phyloP scores from a whole-genome alignment of 2,329 filamentous ascomycete genomes.

The Xylaria digitata region DNA sequence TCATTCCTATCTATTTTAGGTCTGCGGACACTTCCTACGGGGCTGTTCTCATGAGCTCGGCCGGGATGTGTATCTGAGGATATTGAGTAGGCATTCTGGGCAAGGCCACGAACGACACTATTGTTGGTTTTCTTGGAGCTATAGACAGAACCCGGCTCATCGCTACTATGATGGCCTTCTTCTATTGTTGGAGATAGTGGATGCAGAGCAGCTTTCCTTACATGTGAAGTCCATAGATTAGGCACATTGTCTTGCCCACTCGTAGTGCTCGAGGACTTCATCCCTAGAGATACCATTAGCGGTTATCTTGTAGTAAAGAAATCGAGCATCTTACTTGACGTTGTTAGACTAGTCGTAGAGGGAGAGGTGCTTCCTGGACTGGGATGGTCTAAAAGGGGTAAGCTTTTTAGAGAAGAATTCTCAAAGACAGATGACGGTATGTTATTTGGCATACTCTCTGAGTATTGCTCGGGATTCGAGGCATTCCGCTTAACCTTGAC shows the following conservation, averaged over 20 bases:
- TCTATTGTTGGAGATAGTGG: slow-evolving; percentile 49
- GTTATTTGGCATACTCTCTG: slow-evolving; percentile 41
- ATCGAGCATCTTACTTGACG: slow-evolving; percentile 42
- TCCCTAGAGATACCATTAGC: slow-evolving; percentile 30
- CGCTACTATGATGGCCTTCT: slow-evolving; percentile 39
- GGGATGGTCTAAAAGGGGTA: slow-evolving; percentile 51
- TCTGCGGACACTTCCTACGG: not conserved
- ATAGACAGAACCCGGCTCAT: not conserved
- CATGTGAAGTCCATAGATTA: slow-evolving; percentile 19
- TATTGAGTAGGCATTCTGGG: not conserved
- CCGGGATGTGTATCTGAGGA: not conserved
- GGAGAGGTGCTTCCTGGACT: slow-evolving; percentile 50
- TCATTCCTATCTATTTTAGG: not conserved
- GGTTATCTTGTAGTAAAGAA: not conserved
- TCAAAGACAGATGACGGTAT: slow-evolving; percentile 59
- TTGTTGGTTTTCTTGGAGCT: not conserved
- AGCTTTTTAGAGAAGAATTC: slow-evolving; percentile 53
- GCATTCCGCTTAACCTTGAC: slow-evolving; percentile 43
- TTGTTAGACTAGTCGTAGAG: slow-evolving; percentile 52
- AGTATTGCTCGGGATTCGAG: slow-evolving; percentile 25
- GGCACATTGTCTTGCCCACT: slow-evolving; percentile 10
- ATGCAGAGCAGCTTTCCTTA: slow-evolving; percentile 34
- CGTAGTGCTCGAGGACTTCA: not conserved
- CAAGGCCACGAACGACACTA: not conserved
- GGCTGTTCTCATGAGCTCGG: not conserved